Evolutionary conservation across 352 stramenopile genomes (phyloP).

Genomic region (Pythium aphanidermatum): DNA sequence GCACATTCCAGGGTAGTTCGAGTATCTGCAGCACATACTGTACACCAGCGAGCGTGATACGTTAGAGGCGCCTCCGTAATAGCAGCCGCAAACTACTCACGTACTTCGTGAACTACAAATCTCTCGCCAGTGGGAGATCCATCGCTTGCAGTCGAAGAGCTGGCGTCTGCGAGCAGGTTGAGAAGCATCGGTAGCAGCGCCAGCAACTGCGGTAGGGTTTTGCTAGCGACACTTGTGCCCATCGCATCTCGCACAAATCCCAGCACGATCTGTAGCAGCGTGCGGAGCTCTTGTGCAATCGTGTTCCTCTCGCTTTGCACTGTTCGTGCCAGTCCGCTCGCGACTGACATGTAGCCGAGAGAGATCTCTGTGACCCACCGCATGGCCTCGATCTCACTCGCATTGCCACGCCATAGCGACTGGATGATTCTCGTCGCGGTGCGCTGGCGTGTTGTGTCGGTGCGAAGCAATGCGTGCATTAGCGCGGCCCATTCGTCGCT

Average conservation of each 20-base stretch:
- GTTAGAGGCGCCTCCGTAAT: not conserved
- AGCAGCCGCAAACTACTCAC: not conserved
- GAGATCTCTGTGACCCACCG: constrained; percentile 75
- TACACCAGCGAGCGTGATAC: too few relatives aligned
- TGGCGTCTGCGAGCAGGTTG: constrained; percentile 22
- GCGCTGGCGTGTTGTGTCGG: constrained; percentile 39
- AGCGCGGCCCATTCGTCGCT: constrained; percentile 50
- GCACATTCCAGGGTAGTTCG: constrained; percentile 53
- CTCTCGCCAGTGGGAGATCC: too few relatives aligned
- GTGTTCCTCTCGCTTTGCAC: too few relatives aligned
- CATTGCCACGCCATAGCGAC: constrained; percentile 39
- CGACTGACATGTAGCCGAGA: constrained; percentile 50
- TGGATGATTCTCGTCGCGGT: constrained; percentile 49
- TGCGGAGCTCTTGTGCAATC: constrained; percentile 40
- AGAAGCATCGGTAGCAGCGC: constrained; percentile 52
- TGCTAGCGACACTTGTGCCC: constrained; percentile 16
- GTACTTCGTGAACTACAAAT: constrained; percentile 27
- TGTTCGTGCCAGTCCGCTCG: too few relatives aligned
- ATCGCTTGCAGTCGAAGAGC: not conserved
- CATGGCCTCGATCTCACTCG: constrained; percentile 65
- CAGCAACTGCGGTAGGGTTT: constrained; percentile 54
- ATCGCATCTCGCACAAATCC: constrained; percentile 48
- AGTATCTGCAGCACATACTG: constrained; percentile 58
- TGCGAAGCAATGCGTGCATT: constrained; percentile 54
- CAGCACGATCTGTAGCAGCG: constrained; percentile 50